Conservation (phyloP, 1,284 basidiomycete species). For the Apiotrichum laibachii region DNA sequence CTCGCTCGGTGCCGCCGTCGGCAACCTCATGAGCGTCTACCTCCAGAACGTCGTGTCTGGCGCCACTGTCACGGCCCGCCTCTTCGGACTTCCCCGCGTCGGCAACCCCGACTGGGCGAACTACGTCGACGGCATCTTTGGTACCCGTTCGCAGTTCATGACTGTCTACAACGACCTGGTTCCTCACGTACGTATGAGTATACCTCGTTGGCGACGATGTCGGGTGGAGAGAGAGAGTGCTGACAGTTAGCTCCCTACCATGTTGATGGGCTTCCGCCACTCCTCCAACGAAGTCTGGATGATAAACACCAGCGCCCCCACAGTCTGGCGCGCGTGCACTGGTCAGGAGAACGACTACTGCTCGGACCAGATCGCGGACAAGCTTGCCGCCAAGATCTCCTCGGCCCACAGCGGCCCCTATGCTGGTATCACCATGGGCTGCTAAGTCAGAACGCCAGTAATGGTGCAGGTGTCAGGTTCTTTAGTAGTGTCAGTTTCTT, state of each 20-base stretch:
- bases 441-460: too few relatives aligned
- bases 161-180: conserved; percentile 30
- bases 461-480: too few relatives aligned
- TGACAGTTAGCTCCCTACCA: too few relatives aligned
- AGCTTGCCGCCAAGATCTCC: background rate
- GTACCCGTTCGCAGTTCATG: conserved; percentile 21
- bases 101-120: conserved; percentile 31
- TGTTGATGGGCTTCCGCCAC: conserved; percentile 22
- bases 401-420: background rate
- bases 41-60: conserved; percentile 18
- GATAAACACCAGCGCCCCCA: conserved; percentile 1
- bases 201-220: too few relatives aligned
- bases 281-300: conserved; percentile 30
- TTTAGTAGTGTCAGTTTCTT: too few relatives aligned
- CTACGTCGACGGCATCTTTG: conserved; percentile 26
- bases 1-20: conserved; percentile 28
- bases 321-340: conserved; percentile 17
- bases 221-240: too few relatives aligned
- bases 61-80: conserved; percentile 14
- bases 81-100: conserved; percentile 27
- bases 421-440: background rate
- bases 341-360: conserved; percentile 29
- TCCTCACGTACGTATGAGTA: too few relatives aligned
- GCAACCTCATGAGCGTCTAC: conserved; percentile 19
- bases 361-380: conserved; percentile 3